These are phyloP conservation scores for Cudoniella acicularis DNA, from an alignment of 495 filamentous ascomycete species.

Conservation along the genomic window DNA sequence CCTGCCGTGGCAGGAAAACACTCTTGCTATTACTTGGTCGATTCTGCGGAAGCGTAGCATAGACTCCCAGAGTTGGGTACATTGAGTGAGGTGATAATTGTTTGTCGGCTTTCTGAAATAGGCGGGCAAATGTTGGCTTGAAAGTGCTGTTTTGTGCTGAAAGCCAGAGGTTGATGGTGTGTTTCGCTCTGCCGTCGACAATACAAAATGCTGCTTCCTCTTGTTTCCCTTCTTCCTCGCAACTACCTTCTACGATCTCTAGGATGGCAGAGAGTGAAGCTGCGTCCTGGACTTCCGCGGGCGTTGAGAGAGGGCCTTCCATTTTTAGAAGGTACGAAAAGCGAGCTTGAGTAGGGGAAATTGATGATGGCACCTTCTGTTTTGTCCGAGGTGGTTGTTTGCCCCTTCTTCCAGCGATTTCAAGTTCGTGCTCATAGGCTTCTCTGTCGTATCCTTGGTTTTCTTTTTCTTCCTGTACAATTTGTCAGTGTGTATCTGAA, in stretches of 20 bases:
- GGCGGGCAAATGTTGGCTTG: neutral
- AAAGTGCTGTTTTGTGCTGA: neutral
- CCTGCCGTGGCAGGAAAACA: conserved; percentile 18
- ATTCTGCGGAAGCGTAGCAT: neutral
- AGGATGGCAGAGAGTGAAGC: neutral
- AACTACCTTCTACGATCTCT: neutral
- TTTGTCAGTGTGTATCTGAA: neutral
- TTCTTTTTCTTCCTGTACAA: neutral
- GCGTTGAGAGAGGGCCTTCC: neutral
- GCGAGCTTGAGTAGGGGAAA: neutral
- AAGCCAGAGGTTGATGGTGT: neutral
- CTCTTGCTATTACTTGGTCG: neutral
- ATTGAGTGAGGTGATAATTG: neutral
- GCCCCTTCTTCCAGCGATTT: neutral
- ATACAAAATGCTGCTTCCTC: neutral
- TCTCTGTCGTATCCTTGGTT: neutral
- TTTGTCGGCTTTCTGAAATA: neutral
- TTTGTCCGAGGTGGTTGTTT: neutral
- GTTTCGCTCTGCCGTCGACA: neutral
- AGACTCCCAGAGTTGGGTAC: neutral
- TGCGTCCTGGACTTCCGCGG: neutral
- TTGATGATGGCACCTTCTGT: neutral
- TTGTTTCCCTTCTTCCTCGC: neutral
- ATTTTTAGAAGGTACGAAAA: neutral
- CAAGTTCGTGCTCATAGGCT: neutral